These are phyloP conservation scores for Talaromyces sp. DNA, from an alignment of 2,329 filamentous ascomycete genomes.

Conservation along the genomic window DNA sequence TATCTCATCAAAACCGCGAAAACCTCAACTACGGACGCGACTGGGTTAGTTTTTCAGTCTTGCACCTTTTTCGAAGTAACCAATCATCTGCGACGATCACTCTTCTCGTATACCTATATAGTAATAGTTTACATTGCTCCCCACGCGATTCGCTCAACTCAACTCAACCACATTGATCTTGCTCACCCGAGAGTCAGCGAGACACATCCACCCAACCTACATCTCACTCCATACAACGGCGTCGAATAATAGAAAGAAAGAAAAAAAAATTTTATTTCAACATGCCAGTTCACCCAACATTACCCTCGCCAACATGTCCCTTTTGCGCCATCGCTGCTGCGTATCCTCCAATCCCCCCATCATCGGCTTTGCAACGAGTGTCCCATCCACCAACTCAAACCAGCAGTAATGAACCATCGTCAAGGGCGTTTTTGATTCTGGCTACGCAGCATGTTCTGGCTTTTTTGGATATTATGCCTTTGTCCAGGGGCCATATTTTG, in stretches of 20 bases:
- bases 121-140: neutral
- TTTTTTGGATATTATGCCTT: slow-evolving; percentile 89
- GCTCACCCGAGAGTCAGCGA: too few relatives aligned
- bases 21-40: neutral
- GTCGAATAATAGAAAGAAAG: neutral
- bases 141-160: neutral
- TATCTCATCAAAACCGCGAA: neutral
- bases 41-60: neutral
- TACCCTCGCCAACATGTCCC: slow-evolving; percentile 38
- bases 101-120: neutral
- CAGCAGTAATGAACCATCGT: slow-evolving; percentile 13
- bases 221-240: neutral
- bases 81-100: neutral
- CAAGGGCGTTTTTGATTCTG: slow-evolving; percentile 58
- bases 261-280: neutral
- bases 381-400: neutral
- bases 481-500: slow-evolving; percentile 77
- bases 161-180: too few relatives aligned
- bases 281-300: neutral
- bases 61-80: neutral
- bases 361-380: slow-evolving; percentile 9
- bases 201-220: neutral
- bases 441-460: slow-evolving; percentile 74
- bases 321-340: slow-evolving; percentile 56
- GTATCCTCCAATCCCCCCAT: slow-evolving; percentile 38